Evolutionary conservation across 768 basidiomycete genomes (phyloP), one percentile per base, ranked within the genome.

Genomic region (Lepiota brunneoincarnata): DNA sequence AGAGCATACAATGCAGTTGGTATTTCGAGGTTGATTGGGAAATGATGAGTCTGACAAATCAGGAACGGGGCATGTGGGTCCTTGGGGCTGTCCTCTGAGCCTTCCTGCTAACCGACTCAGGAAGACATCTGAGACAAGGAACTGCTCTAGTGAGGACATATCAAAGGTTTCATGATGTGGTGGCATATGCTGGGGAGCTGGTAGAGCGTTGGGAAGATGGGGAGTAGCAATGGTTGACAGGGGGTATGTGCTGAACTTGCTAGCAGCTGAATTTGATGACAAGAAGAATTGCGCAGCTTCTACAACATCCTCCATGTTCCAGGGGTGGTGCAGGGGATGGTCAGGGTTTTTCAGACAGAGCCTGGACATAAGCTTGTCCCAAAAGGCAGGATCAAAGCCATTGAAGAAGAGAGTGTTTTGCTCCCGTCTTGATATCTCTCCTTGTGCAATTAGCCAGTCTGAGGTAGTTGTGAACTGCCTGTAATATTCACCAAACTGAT

Each of bases 281-380:
- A 49, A 39, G 1, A 56, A 20, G 21, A 51, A 54, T 34, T 18
- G 15, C 6, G 54, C 49, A 0, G 57, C 61, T 10, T 42, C 17
- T 0, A 28, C 21, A 21, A 62, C 54, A 6, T 57, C 21, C 1
- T 53, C 38, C 2, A 61, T n/a, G 3, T 12, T 17, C 41, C 38
- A 61, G n/a, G 56, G 56, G 21, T 59, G 56, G 17, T 58, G 47
- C 2, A 37, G 40, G 18, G 56, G 53, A 31, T 62, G 59, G 6
- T 49, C 24, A 0, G 50, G 61, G 24, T 52, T 39, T 37, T 57
- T 18, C n/a, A 42, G 4, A 4, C 23, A 11, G 0, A 42, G 41
- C 23, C 20, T 18, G 6, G 17, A 26, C 5, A 36, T 24, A 5
- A 59, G 48, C 2, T 40, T 10, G 11, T 21, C 11, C 12, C 42